Evolutionary conservation across 306 rosid genomes (phyloP), one percentile per base, ranked within the genome.

Genomic region (Cucurbita ficifolia): DNA sequence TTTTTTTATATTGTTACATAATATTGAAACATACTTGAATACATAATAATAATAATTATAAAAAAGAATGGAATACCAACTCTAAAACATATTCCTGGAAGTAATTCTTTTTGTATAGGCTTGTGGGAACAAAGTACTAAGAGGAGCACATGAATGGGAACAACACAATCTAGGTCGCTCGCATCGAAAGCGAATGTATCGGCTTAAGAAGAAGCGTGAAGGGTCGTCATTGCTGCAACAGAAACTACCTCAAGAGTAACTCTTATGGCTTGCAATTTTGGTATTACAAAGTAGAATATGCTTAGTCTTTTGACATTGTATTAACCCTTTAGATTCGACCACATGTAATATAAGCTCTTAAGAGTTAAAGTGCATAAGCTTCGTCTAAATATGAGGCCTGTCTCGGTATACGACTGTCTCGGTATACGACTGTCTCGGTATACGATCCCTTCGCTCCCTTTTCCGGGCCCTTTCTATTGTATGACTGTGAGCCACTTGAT

Each of bases 81-180:
- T 16, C 13, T 14, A 8, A 36, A 61, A 36, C 46, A 35, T 61
- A 16, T 61, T 61, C 48, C 69, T 61, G 24, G 38, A 61, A 61
- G 46, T 38, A 61, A 3, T 61, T 61, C 8, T 7, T 61, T 29
- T 45, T 67, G 75, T 74, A 36, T 83, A 93, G 98, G 98, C 97
- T 65, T 90, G 97, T 54, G 90, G 89, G 36, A 84, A 93, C 71
- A 83, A 72, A 76, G 89, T 93, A 55, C 93, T 93, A 39, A 82
- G 96, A 81, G 98, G 98, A 76, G 80, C 72, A 43, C 88, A 93
- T 63, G 98, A 93, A 73, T 93, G 98, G 96, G 98, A 93, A 77
- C 94, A 93, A 72, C 97, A 90, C 80, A 80, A 48, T 73, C 86
- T 70, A 61, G 97, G 98, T 7, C 96, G 97, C 9, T 81, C 83